phyloP scores from a whole-genome alignment of 768 basidiomycete genomes.

The Erythrobasidium yunnanense region DNA sequence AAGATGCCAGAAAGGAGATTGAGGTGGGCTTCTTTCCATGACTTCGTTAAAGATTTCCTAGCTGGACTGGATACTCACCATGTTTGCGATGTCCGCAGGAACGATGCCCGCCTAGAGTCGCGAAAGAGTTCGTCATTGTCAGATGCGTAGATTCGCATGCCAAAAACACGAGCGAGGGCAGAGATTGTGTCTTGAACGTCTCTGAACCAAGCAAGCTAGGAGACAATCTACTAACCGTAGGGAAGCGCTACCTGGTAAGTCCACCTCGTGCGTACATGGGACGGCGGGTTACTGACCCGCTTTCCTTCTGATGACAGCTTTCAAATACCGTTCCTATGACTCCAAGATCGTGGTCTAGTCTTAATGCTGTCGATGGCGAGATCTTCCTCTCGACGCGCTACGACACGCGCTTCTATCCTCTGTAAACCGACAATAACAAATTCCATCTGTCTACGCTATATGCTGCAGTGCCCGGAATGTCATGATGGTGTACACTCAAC shows the following conservation, averaged over 20 bases:
- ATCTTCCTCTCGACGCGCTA: conserved; percentile 50
- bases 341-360: conserved; percentile 61
- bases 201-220: conserved; percentile 60
- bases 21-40: no score
- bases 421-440: no score
- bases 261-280: conserved; percentile 29
- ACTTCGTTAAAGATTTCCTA: no score
- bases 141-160: conserved; percentile 52
- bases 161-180: conserved; percentile 34
- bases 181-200: conserved; percentile 60
- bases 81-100: not conserved
- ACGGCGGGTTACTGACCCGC: not conserved
- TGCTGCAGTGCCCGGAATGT: no score
- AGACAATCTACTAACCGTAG: conserved; percentile 50
- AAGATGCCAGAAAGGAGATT: conserved; percentile 61
- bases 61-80: no score
- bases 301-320: conserved; percentile 44
- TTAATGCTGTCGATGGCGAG: conserved; percentile 50
- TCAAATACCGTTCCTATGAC: conserved; percentile 65
- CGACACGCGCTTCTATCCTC: not conserved
- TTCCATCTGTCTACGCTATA: no score
- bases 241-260: conserved; percentile 57
- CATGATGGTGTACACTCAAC: no score
- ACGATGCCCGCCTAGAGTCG: conserved; percentile 59
- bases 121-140: conserved; percentile 66